Conservation (phyloP, 768 basidiomycete species). For the Boletus subcaerulescens region DNA sequence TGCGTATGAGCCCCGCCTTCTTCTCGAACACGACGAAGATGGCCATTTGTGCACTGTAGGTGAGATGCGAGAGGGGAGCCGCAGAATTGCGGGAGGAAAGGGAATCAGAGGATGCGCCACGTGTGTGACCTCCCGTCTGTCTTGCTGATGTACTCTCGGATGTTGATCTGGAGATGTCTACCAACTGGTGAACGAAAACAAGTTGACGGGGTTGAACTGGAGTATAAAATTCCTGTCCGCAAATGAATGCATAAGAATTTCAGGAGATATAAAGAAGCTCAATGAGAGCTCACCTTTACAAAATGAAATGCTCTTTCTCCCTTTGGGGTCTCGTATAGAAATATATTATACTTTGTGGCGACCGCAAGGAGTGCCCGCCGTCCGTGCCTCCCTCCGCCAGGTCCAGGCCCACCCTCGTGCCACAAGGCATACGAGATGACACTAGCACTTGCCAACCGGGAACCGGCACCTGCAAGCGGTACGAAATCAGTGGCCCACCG, state of each 20-base stretch:
- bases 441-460: constrained; percentile 55
- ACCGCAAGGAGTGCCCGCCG: constrained; percentile 63
- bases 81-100: constrained; percentile 31
- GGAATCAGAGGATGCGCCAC: constrained; percentile 41
- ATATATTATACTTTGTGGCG: constrained; percentile 67
- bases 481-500: constrained; percentile 89
- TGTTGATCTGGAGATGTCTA: constrained; percentile 46
- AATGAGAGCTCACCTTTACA: constrained; percentile 51
- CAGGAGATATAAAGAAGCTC: background rate
- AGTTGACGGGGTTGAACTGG: constrained; percentile 66
- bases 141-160: constrained; percentile 38
- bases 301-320: constrained; percentile 82
- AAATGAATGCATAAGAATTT: background rate
- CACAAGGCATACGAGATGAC: constrained; percentile 69
- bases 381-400: constrained; percentile 43
- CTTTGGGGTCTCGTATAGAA: constrained; percentile 78
- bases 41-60: constrained; percentile 69
- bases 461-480: constrained; percentile 66
- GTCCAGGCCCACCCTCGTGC: constrained; percentile 50
- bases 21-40: constrained; percentile 87
- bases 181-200: constrained; percentile 67
- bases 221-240: constrained; percentile 76
- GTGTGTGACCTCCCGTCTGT: constrained; percentile 35
- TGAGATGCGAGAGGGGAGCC: constrained; percentile 32
- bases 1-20: constrained; percentile 79